Base-by-base conservation (phyloP, 1,284 basidiomycete species). In the Paramarasmius palmivorus region DNA sequence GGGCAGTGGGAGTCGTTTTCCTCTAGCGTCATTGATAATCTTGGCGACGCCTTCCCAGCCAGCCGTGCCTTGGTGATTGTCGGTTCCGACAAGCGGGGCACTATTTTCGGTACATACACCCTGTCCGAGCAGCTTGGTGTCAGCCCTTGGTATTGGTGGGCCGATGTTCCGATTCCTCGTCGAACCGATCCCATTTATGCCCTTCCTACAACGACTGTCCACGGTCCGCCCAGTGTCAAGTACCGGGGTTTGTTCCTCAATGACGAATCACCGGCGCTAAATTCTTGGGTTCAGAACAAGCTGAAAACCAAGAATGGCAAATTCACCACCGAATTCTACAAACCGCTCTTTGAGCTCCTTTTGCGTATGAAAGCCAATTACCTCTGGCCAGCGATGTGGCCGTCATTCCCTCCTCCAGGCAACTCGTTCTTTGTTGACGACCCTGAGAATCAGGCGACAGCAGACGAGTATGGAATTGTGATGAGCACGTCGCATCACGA, bases 401-500 rank as follows among this genome's bases (percentile, higher is more conserved):
- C 51, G 34, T 26, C 39, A 2, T 53, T 54, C 39, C 54, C 48
- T 3, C 23, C 17, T 8, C 53, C 48, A 14, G 53, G 41, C 4
- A 55, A 52, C 36, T 22, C 42, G 1, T 57, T 57, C 53, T 55
- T 47, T 36, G 44, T 48, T 9, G 54, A 55, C 38, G 54, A 55
- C 25, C 41, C 50, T 6, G 10, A 23, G 17, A 55, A 55, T 38
- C 50, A 52, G 35, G 15, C 15, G 20, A 15, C 34, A 14, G 54
- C 54, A 20, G 54, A 55, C 34, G 42, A 46, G 10, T 55, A 55
- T 45, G 54, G 54, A 14, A 48, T 55, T 35, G 54, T 52, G 17
- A 42, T 55, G 22, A 36, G 45, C 4, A 53, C 52, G 6, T 53
- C 49, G 17, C 56, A 57, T 51, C 56, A 57, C 8, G 56, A 57